Percentiles rank a stretch among this genome's conserved stretches.
Conservation (phyloP, 441 rosid species). For the Brassica balearica region DNA sequence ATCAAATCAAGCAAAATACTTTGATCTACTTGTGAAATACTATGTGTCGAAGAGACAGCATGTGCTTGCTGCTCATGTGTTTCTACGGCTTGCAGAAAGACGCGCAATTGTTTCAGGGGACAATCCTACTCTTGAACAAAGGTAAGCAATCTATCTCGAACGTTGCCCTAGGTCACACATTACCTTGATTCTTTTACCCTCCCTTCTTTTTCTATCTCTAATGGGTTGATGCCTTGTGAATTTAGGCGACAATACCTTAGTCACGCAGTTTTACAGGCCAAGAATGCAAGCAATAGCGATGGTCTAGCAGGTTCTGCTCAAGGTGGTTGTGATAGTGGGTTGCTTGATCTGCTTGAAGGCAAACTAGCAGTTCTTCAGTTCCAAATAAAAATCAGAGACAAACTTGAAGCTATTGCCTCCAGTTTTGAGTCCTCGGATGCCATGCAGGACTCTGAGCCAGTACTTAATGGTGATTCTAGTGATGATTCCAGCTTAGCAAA, state of each 20-base stretch:
- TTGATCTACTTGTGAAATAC: slow-evolving; percentile 89
- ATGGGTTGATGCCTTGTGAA: slow-evolving; percentile 41
- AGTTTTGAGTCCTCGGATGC: slow-evolving; percentile 57
- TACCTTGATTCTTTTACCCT: slow-evolving; percentile 20
- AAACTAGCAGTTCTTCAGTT: slow-evolving; percentile 91
- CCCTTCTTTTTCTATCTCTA: slow-evolving; percentile 25
- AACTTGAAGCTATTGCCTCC: slow-evolving; percentile 76
- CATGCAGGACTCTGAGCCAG: slow-evolving; percentile 55
- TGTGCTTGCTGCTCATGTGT: slow-evolving; percentile 91
- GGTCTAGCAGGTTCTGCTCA: slow-evolving; percentile 56
- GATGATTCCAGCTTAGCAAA: slow-evolving; percentile 57
- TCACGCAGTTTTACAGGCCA: slow-evolving; percentile 96
- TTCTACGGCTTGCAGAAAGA: slow-evolving; percentile 93
- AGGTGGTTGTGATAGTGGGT: slow-evolving; percentile 69
- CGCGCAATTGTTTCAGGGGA: slow-evolving; percentile 67
- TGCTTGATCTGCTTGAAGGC: slow-evolving; percentile 96
- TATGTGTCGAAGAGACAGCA: slow-evolving; percentile 94
- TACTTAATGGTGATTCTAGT: slow-evolving; percentile 49
- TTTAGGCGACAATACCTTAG: slow-evolving; percentile 88
- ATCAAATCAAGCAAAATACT: slow-evolving; percentile 75
- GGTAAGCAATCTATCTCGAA: slow-evolving; percentile 50
- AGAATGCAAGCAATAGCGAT: slow-evolving; percentile 78
- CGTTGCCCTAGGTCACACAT: slow-evolving; percentile 5
- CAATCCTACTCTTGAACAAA: slow-evolving; percentile 80
- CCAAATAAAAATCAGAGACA: slow-evolving; percentile 89